Conservation (phyloP, 352 stramenopile genomes). For the Phytophthora ramorum region DNA sequence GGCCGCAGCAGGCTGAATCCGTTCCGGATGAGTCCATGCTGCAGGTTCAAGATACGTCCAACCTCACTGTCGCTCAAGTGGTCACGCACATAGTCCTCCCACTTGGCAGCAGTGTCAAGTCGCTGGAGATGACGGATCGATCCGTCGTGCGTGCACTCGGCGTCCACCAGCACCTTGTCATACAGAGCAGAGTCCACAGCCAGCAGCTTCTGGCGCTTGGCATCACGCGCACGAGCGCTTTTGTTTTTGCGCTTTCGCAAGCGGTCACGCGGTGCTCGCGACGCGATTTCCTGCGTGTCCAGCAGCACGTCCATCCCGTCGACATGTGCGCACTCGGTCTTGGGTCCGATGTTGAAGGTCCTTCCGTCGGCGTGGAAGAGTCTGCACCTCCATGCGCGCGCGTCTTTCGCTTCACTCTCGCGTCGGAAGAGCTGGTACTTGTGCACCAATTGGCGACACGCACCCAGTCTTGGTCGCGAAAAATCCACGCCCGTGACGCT, state of each 20-base stretch:
- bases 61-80: conserved; percentile 66
- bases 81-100: conserved; percentile 77
- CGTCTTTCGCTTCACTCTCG: conserved; percentile 1
- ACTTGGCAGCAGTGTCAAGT: conserved; percentile 69
- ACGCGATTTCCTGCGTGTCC: conserved; percentile 70
- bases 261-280: conserved; percentile 46
- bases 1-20: conserved; percentile 90
- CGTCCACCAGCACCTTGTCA: conserved; percentile 96
- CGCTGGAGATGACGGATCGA: conserved; percentile 91
- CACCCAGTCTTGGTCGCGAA: conserved; percentile 79
- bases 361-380: conserved; percentile 85
- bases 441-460: conserved; percentile 90
- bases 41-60: conserved; percentile 66
- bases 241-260: conserved; percentile 94
- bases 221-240: conserved; percentile 70
- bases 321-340: conserved; percentile 49
- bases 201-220: conserved; percentile 54
- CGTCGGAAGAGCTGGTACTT: conserved; percentile 91
- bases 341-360: conserved; percentile 66
- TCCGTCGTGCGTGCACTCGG: conserved; percentile 96
- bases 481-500: conserved; percentile 90
- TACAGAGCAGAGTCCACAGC: conserved; percentile 58
- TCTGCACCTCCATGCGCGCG: conserved; percentile 67
- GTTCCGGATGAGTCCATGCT: conserved; percentile 73
- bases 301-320: conserved; percentile 60